Evolutionary conservation across 257 asterid species (phyloP), one percentile per base, ranked within the genome.

Genomic region (Salvia rosmarinus): DNA sequence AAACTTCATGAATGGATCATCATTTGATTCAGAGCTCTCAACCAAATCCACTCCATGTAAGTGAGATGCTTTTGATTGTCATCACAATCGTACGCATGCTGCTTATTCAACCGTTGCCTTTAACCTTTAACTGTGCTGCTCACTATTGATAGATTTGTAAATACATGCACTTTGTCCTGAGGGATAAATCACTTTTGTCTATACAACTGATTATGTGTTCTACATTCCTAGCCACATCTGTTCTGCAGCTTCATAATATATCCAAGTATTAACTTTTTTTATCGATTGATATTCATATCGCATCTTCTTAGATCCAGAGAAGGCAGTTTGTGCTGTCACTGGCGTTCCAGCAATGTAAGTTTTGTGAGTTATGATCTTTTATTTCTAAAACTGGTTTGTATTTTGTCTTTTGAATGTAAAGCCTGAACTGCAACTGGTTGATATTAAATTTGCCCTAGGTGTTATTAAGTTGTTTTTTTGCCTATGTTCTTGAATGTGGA

Each of bases 261-360:
- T 39, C 19, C 16, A 20, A 23, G 8, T 44, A 43, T 61, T 30
- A 44, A 12, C 20, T 49, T 59, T 76, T 51, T 35, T 16, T 11
- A 43, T 73, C 68, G 76, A 62, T 63, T 79, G 49, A 34, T 73
- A 50, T 68, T 56, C 61, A 54, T 78, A 35, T 56, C 65, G 65
- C 77, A 66, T 84, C 70, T 66, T 74, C 72, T 60, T 91, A 94
- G 97, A 86, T 81, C 89, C 95, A 6, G 87, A 89, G 80, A 94
- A 89, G 84, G 82, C 90, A 51, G 68, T 86, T 50, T 94, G 99
- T 84, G 86, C 83, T 21, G 84, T 94, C 73, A 94, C 97, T 58
- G 96, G 97, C 56, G 77, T 88, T 51, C 99, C 96, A 16, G 99
- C 99, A 50, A 73, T 81, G 94, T 88, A 77, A 81, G 86, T 80